phyloP scores from a whole-genome alignment of 805 yeast genomes.

The Brettanomyces naardenensis region DNA sequence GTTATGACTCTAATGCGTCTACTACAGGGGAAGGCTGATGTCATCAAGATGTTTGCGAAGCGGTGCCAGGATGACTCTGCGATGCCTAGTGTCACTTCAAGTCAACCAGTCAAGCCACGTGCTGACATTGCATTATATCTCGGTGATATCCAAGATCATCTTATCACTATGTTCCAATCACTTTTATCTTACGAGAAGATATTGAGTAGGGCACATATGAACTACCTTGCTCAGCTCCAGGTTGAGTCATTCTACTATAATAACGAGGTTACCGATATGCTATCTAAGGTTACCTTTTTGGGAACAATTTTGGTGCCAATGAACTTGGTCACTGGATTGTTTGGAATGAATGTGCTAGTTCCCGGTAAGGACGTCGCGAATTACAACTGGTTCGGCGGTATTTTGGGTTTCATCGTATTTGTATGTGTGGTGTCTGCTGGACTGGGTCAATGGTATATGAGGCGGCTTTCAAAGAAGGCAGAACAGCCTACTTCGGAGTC shows the following conservation, averaged over 20 bases:
- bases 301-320: slow-evolving; percentile 90
- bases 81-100: slow-evolving; percentile 8
- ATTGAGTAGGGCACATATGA: slow-evolving; percentile 83
- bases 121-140: slow-evolving; percentile 86
- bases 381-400: slow-evolving; percentile 48
- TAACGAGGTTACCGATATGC: slow-evolving; percentile 75
- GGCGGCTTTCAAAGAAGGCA: slow-evolving; percentile 10
- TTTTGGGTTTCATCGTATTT: slow-evolving; percentile 23
- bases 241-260: slow-evolving; percentile 86
- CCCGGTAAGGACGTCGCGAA: slow-evolving; percentile 51
- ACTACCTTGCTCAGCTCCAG: slow-evolving; percentile 88
- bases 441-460: slow-evolving; percentile 19
- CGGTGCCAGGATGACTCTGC: slow-evolving; percentile 73
- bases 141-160: slow-evolving; percentile 96
- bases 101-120: slow-evolving; percentile 50
- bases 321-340: slow-evolving; percentile 82
- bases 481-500: slow-evolving; percentile 14
- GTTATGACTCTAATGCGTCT: slow-evolving; percentile 90
- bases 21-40: slow-evolving; percentile 91
- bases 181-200: slow-evolving; percentile 86
- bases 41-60: slow-evolving; percentile 91
- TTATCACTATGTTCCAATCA: slow-evolving; percentile 91
- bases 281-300: slow-evolving; percentile 80
- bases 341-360: slow-evolving; percentile 90
- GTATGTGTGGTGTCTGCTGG: slow-evolving; percentile 15